Percentiles rank a stretch among this genome's conserved stretches.
Evolutionary conservation across 2,329 filamentous ascomycete species (phyloP).

Genomic region (Claviceps fusiformis): DNA sequence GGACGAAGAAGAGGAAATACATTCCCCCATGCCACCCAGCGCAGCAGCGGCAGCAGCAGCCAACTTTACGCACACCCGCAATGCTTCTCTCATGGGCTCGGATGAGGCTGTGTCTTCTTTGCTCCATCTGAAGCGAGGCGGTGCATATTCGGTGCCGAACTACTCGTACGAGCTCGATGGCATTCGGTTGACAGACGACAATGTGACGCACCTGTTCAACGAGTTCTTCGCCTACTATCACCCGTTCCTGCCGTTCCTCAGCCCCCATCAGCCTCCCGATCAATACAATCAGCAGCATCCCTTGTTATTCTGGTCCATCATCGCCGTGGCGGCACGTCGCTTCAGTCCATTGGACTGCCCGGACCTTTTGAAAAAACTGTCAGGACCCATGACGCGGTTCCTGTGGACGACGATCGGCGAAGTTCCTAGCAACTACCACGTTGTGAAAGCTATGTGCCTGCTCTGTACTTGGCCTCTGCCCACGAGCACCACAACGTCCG

Average conservation of each 20-base stretch:
- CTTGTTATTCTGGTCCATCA: constrained; percentile 74
- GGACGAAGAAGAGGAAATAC: constrained; percentile 42
- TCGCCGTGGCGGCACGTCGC: constrained; percentile 61
- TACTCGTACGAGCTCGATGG: constrained; percentile 50
- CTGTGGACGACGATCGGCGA: constrained; percentile 67
- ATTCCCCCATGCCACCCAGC: constrained; percentile 39
- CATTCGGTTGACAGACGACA: constrained; percentile 49
- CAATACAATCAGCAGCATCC: constrained; percentile 65
- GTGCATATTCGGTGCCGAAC: constrained; percentile 45
- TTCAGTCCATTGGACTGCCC: constrained; percentile 44
- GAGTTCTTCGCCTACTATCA: constrained; percentile 68
- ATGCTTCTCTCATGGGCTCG: constrained; percentile 51
- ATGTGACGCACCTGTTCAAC: constrained; percentile 51
- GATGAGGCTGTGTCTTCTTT: constrained; percentile 56
- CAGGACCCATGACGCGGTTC: constrained; percentile 54
- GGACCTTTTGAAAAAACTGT: constrained; percentile 51
- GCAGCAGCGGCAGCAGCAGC: constrained; percentile 42
- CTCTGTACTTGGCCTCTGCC: constrained; percentile 73
- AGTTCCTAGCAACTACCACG: constrained; percentile 65
- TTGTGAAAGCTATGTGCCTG: constrained; percentile 69
- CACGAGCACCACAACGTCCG: constrained; percentile 65
- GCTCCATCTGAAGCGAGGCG: constrained; percentile 51
- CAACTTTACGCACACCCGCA: constrained; percentile 47
- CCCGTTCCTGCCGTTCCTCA: constrained; percentile 64
- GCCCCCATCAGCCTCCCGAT: constrained; percentile 51